Conservation (phyloP, 805 yeast genomes). For the Saccharomycopsis sp. region DNA sequence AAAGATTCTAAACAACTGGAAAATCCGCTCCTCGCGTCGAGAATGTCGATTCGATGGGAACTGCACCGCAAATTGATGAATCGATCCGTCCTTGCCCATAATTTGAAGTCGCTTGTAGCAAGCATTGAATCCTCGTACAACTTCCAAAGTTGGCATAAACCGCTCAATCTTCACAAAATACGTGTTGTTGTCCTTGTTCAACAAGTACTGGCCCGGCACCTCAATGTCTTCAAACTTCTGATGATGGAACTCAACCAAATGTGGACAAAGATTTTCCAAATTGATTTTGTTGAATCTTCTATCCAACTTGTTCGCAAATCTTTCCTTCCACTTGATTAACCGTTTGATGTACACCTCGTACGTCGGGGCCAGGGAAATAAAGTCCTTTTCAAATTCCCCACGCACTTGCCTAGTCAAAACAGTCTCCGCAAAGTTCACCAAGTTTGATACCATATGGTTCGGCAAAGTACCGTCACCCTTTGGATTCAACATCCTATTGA, state of each 20-base stretch:
- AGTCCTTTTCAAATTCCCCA: conserved; percentile 85
- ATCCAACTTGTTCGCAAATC: conserved; percentile 86
- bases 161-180: conserved; percentile 91
- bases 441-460: conserved; percentile 81
- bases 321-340: conserved; percentile 84
- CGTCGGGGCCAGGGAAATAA: conserved; percentile 78
- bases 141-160: conserved; percentile 79
- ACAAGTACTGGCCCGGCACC: conserved; percentile 90
- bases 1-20: conserved; percentile 84
- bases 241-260: conserved; percentile 92
- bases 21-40: conserved; percentile 89
- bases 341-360: conserved; percentile 78
- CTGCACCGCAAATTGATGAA: conserved; percentile 91
- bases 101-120: conserved; percentile 84
- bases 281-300: conserved; percentile 72
- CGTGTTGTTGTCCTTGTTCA: conserved; percentile 79
- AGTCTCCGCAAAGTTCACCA: conserved; percentile 84
- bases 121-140: conserved; percentile 82
- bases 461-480: conserved; percentile 84
- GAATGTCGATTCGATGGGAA: conserved; percentile 97
- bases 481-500: conserved; percentile 79
- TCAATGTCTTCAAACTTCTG: conserved; percentile 97
- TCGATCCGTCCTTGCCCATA: conserved; percentile 87
- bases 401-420: conserved; percentile 83
- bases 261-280: conserved; percentile 87